Conservation (phyloP, 768 basidiomycete species). For the Stropharia rugosoannulata region DNA sequence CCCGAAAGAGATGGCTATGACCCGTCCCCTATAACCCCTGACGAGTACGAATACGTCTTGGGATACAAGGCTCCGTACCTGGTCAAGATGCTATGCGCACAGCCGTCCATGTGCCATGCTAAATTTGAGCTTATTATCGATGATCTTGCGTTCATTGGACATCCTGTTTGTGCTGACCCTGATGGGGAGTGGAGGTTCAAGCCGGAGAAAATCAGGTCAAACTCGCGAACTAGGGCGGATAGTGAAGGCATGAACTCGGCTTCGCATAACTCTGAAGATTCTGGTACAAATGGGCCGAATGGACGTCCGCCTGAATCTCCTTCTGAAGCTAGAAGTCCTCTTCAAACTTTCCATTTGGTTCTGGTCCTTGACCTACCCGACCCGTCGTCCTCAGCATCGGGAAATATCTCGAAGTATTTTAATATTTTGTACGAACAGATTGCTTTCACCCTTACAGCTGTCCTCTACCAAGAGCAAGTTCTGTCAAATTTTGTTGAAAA, state of each 20-base stretch:
- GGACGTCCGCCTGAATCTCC: conserved; percentile 22
- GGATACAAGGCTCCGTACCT: conserved; percentile 82
- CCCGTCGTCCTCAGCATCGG: conserved; percentile 80
- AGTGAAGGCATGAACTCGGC: conserved; percentile 42
- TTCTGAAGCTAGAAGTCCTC: conserved; percentile 27
- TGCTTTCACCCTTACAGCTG: conserved; percentile 87
- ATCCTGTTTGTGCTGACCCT: conserved; percentile 73
- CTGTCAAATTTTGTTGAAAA: conserved; percentile 81
- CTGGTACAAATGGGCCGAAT: conserved; percentile 33
- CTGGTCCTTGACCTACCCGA: conserved; percentile 88
- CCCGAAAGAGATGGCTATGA: conserved; percentile 44
- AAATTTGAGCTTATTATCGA: conserved; percentile 93
- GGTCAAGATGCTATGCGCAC: conserved; percentile 78
- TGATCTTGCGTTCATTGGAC: conserved; percentile 90
- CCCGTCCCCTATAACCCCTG: conserved; percentile 26
- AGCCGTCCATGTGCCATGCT: conserved; percentile 81
- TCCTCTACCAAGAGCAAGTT: conserved; percentile 90
- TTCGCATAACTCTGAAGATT: conserved; percentile 30
- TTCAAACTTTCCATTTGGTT: conserved; percentile 83
- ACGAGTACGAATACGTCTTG: conserved; percentile 70
- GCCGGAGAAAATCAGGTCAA: conserved; percentile 52
- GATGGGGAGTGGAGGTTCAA: conserved; percentile 79
- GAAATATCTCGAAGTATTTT: conserved; percentile 75
- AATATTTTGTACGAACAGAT: conserved; percentile 89
- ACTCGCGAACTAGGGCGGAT: conserved; percentile 56